phyloP scores from a whole-genome alignment of 805 yeast species.

The Tanozyma kutaoensis region DNA sequence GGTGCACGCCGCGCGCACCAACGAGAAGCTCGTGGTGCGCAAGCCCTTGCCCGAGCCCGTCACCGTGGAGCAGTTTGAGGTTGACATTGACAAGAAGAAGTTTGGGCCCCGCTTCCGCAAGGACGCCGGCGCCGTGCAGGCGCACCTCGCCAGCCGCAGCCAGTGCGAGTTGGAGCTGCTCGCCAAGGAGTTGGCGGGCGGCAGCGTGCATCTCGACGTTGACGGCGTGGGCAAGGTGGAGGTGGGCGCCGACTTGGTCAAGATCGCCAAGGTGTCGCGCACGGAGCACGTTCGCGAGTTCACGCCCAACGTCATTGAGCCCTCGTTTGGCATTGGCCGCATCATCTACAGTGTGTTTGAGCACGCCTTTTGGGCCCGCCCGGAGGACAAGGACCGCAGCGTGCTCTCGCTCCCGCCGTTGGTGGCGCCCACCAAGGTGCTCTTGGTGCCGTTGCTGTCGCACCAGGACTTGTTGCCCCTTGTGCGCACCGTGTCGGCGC shows the following conservation, averaged over 20 bases:
- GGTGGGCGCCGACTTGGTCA: slow-evolving; percentile 58
- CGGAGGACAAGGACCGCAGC: slow-evolving; percentile 73
- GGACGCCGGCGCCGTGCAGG: slow-evolving; percentile 87
- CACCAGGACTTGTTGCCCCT: slow-evolving; percentile 71
- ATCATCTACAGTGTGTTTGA: slow-evolving; percentile 86
- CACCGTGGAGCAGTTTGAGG: slow-evolving; percentile 71
- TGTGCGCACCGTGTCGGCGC: slow-evolving; percentile 52
- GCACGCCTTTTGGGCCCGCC: slow-evolving; percentile 91
- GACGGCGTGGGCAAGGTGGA: slow-evolving; percentile 51
- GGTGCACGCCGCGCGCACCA: slow-evolving; percentile 90
- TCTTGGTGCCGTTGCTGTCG: slow-evolving; percentile 86
- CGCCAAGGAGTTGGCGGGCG: slow-evolving; percentile 52
- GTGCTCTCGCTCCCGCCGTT: slow-evolving; percentile 87
- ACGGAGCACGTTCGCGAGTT: slow-evolving; percentile 89
- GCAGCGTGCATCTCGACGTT: slow-evolving; percentile 54
- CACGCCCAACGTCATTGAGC: slow-evolving; percentile 96
- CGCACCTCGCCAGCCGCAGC: slow-evolving; percentile 60
- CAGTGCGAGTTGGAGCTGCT: slow-evolving; percentile 77
- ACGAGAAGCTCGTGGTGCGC: slow-evolving; percentile 90
- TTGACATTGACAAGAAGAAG: slow-evolving; percentile 83
- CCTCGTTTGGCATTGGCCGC: slow-evolving; percentile 98
- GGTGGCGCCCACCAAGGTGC: slow-evolving; percentile 96
- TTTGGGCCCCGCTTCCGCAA: slow-evolving; percentile 97
- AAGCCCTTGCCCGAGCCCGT: slow-evolving; percentile 77
- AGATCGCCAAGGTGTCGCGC: slow-evolving; percentile 64